These are phyloP conservation scores for Dictyostelium discoideum DNA, from an alignment of 78 protist species.

Conservation along the genomic window DNA sequence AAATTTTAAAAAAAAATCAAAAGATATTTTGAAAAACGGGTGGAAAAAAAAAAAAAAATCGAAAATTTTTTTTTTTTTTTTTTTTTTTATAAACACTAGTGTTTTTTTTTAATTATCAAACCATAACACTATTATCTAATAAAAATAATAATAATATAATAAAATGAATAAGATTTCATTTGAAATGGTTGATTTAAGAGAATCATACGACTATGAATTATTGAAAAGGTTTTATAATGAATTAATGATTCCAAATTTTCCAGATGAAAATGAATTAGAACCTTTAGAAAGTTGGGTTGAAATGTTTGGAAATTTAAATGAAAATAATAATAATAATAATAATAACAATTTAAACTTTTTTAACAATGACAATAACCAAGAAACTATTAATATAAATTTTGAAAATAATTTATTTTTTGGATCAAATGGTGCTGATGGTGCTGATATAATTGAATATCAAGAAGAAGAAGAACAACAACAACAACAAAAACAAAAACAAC, in stretches of 20 bases:
- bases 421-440: background rate
- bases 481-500: background rate
- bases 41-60: no score
- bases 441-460: background rate
- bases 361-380: background rate
- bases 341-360: background rate
- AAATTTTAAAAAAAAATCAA: no score
- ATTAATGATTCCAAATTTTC: slow-evolving; percentile 64
- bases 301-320: slow-evolving; percentile 21
- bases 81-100: no score
- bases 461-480: background rate
- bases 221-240: slow-evolving; percentile 56
- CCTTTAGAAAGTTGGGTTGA: slow-evolving; percentile 75
- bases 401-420: background rate
- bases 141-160: background rate
- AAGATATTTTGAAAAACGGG: no score
- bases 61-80: no score
- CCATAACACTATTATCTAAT: background rate
- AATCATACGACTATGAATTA: background rate
- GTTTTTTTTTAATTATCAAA: no score
- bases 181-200: slow-evolving; percentile 24
- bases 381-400: background rate
- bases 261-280: slow-evolving; percentile 65
- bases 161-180: background rate
- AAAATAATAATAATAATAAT: background rate